A percentile compares a stretch with the other conserved stretches of the same genome.
Conservation (phyloP, 306 rosid species). For the Alnus rubra region DNA sequence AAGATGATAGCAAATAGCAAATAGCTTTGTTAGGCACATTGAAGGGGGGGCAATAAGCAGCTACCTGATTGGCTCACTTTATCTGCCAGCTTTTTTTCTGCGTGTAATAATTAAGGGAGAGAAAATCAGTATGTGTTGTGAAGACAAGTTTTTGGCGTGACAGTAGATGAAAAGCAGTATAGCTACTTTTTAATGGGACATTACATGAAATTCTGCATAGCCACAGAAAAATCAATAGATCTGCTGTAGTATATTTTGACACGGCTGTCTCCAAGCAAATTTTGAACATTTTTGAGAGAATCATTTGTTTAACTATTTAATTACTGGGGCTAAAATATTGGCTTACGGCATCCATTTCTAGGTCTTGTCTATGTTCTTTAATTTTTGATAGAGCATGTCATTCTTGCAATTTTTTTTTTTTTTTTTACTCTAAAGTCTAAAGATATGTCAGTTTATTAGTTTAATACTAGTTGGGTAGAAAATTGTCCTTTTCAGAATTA, state of each 20-base stretch:
- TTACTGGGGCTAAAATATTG: not conserved
- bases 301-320: not conserved
- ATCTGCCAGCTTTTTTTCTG: conserved; percentile 8
- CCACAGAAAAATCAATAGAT: not conserved
- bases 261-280: not conserved
- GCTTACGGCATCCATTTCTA: not conserved
- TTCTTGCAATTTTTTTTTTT: too few species aligned
- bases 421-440: too few species aligned
- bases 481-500: too few species aligned
- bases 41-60: conserved; percentile 6
- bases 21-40: conserved; percentile 33
- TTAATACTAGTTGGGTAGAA: too few species aligned
- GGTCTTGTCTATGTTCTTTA: too few species aligned
- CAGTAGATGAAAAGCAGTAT: not conserved
- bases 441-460: too few species aligned
- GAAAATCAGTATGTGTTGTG: not conserved
- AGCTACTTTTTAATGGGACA: not conserved
- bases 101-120: not conserved
- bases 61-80: conserved; percentile 13
- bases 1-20: conserved; percentile 2
- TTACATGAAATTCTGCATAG: conserved; percentile 12
- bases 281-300: not conserved
- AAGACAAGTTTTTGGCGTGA: not conserved
- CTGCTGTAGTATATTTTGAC: too few species aligned
- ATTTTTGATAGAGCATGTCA: too few species aligned